Evolutionary conservation across 495 filamentous ascomycete genomes (phyloP), one percentile per base, ranked within the genome.

Genomic region (Lasiosphaeriaceae sp.): DNA sequence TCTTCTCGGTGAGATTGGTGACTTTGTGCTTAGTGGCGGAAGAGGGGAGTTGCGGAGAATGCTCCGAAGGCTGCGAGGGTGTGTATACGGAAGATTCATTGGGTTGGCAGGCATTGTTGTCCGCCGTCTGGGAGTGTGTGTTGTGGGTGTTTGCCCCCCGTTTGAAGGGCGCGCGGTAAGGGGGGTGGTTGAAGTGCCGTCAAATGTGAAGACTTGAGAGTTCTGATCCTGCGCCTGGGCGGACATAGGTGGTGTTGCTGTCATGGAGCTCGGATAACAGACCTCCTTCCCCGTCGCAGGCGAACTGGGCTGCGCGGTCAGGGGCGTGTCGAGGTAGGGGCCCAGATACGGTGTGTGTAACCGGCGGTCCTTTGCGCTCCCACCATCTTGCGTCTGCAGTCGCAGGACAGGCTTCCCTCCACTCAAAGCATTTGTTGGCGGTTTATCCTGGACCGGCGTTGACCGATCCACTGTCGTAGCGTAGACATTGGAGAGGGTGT

Each of bases 401-500:
- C 75, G 77, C 37, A 80, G 65, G 31, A 75, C 59, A 24, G 78
- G 71, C 19, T 71, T 71, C 19, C 66, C 70, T 29, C 66, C 62
- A 29, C 50, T 61, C 47, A 68, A 31, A 56, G 78, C 72, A 45
- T 74, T 71, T 9, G 69, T 69, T 39, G 75, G 55, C 35, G 74
- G 69, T 16, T 70, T 73, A 44, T 68, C 69, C 48, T 72, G 67
- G n/a, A 67, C 63, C 14, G 83, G 82, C 7, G 85, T 82, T 34
- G 87, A 85, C 48, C 82, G 77, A 48, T 87, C 83, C 16, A 83
- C 84, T n/a, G 80, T 74, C 31, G 80, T 80, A 26, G 88, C 85
- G 66, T 91, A 90, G 54, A 85, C 83, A 68, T 95, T 94, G 31
- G 83, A 84, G 61, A 90, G 86, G 35, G 90, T 95, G 67, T 93